phyloP scores from a whole-genome alignment of 2,329 filamentous ascomycete species.

The Ambrosiella cleistominuta region DNA sequence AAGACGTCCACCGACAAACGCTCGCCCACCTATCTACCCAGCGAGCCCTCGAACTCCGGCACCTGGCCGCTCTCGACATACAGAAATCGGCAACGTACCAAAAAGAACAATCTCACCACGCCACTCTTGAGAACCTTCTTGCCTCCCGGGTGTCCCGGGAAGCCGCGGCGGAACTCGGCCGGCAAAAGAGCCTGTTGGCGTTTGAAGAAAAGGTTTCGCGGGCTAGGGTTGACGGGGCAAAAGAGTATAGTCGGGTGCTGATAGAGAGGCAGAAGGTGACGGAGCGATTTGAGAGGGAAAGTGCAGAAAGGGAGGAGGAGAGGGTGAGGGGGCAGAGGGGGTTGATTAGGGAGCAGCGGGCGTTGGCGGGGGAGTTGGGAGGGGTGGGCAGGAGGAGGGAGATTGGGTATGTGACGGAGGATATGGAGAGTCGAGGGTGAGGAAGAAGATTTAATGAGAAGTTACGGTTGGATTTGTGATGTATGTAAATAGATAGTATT shows the following conservation, averaged over 20 bases:
- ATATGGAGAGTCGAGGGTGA: not conserved
- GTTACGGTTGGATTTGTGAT: too few species aligned
- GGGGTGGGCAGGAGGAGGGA: conserved; percentile 26
- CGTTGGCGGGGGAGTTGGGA: conserved; percentile 27
- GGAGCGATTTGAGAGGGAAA: conserved; percentile 29
- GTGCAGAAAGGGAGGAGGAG: conserved; percentile 28
- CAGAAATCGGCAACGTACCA: conserved; percentile 16
- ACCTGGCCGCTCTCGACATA: conserved; percentile 19
- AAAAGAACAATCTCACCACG: conserved; percentile 14
- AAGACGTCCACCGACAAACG: conserved; percentile 29
- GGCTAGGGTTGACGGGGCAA: conserved; percentile 30
- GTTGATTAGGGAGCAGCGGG: conserved; percentile 31
- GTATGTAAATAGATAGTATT: too few species aligned
- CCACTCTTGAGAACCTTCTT: conserved; percentile 14
- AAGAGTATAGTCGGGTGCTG: conserved; percentile 30
- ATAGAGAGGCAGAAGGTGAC: conserved; percentile 31
- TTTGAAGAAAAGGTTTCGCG: conserved; percentile 31
- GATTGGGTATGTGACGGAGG: conserved; percentile 34
- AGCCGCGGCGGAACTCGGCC: conserved; percentile 26
- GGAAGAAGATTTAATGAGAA: not conserved
- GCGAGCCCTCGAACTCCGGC: conserved; percentile 29
- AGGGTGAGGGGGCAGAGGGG: conserved; percentile 34
- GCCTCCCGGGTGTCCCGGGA: conserved; percentile 22
- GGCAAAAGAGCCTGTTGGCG: conserved; percentile 28
- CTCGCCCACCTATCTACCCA: conserved; percentile 26